Conservation (phyloP, 495 filamentous ascomycete species). For the Extremus antarcticus region DNA sequence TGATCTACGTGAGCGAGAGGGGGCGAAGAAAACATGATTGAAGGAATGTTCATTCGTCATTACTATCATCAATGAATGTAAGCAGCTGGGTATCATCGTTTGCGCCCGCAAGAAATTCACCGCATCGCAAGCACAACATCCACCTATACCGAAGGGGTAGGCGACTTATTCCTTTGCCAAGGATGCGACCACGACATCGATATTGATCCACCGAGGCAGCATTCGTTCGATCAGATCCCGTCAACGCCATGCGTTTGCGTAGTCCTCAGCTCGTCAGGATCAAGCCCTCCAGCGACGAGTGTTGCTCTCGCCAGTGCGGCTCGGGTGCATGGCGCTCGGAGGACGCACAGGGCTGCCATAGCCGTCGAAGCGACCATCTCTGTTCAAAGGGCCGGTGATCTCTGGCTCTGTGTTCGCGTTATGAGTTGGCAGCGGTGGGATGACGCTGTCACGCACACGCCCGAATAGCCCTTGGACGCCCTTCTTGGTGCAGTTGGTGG, state of each 20-base stretch:
- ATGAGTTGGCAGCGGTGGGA: slow-evolving; percentile 13
- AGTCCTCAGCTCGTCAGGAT: slow-evolving; percentile 4
- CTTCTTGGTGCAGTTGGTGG: slow-evolving; percentile 17
- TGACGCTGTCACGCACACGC: slow-evolving; percentile 9
- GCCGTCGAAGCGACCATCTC: slow-evolving; percentile 28
- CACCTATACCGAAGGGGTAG: no score
- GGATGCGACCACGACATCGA: no score
- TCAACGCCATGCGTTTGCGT: no score
- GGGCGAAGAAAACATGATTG: background rate
- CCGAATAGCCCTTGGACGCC: slow-evolving; percentile 11
- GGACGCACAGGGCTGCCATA: background rate
- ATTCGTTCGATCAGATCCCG: no score
- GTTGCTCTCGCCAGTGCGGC: slow-evolving; percentile 13
- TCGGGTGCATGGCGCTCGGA: slow-evolving; percentile 17
- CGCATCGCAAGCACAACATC: no score
- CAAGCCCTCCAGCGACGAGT: slow-evolving; percentile 12
- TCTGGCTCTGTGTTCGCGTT: background rate
- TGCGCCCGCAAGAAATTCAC: background rate
- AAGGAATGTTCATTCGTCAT: background rate
- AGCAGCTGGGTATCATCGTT: slow-evolving; percentile 10
- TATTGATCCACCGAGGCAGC: no score
- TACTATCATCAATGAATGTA: slow-evolving; percentile 9
- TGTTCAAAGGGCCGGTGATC: background rate
- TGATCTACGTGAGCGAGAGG: slow-evolving; percentile 19
- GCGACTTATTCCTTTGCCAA: no score